These are phyloP conservation scores for Neurospora sp. DNA, from an alignment of 495 filamentous ascomycete genomes.

Conservation along the genomic window DNA sequence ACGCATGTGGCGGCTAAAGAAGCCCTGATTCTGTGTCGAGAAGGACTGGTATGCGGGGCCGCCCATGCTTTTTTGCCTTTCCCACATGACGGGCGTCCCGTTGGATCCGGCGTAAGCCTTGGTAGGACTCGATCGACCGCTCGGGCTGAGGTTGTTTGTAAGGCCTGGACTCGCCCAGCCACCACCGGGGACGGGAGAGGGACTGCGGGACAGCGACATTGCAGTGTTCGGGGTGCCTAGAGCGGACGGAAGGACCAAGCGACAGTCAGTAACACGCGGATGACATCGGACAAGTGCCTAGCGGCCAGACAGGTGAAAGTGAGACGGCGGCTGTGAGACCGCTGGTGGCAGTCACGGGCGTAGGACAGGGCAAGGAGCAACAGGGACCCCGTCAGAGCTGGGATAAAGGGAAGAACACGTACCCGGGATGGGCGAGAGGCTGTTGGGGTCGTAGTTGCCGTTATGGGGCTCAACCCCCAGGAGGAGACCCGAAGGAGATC, in stretches of 20 bases:
- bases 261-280: constrained; percentile 5
- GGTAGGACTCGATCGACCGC: constrained; percentile 58
- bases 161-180: constrained; percentile 84
- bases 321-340: not conserved
- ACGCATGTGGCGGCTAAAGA: constrained; percentile 71
- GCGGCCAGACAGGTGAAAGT: not conserved
- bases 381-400: not conserved
- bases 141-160: constrained; percentile 42
- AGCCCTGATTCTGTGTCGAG: constrained; percentile 64
- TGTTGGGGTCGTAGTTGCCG: constrained; percentile 25
- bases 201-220: constrained; percentile 81
- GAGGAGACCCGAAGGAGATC: constrained; percentile 21
- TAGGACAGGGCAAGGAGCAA: not conserved
- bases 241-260: constrained; percentile 5
- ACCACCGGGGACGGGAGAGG: constrained; percentile 68
- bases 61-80: constrained; percentile 60
- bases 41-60: constrained; percentile 70
- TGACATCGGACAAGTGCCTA: constrained; percentile 1
- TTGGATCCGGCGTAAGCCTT: constrained; percentile 38
- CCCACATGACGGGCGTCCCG: constrained; percentile 63
- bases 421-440: constrained; percentile 35
- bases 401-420: constrained; percentile 13
- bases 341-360: not conserved
- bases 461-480: constrained; percentile 32
- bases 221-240: constrained; percentile 36